A percentile compares a stretch with the other conserved stretches of the same genome.
Evolutionary conservation across 1,139 yeast species (phyloP).

Genomic region (Meyerozyma elateridarum): DNA sequence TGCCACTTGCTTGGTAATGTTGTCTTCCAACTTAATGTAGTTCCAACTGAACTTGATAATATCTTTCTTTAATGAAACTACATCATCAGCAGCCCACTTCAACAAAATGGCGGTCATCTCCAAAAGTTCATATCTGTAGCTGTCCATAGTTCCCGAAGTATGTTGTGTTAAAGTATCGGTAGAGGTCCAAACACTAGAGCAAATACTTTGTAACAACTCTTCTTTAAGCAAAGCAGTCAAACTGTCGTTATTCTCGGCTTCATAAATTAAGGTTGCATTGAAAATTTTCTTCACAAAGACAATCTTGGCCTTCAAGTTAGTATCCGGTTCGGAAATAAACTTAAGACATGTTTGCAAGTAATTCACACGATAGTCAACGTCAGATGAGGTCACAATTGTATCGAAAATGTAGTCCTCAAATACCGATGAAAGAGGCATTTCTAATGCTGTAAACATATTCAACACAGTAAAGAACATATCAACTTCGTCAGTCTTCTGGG

Average conservation of each 20-base stretch:
- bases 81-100: slow-evolving; percentile 58
- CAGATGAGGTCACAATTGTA: slow-evolving; percentile 49
- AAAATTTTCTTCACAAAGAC: slow-evolving; percentile 61
- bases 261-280: slow-evolving; percentile 62
- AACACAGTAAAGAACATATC: slow-evolving; percentile 45
- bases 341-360: slow-evolving; percentile 52
- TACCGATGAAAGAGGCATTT: slow-evolving; percentile 41
- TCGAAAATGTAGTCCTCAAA: slow-evolving; percentile 58
- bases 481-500: slow-evolving; percentile 23
- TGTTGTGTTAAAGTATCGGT: slow-evolving; percentile 49
- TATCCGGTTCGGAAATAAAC: slow-evolving; percentile 38
- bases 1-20: slow-evolving; percentile 87
- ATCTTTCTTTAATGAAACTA: slow-evolving; percentile 72
- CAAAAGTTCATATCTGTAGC: slow-evolving; percentile 69
- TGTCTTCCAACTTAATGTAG: slow-evolving; percentile 83
- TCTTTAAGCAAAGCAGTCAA: slow-evolving; percentile 45
- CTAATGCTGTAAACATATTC: slow-evolving; percentile 44
- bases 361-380: slow-evolving; percentile 40
- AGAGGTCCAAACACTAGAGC: slow-evolving; percentile 69
- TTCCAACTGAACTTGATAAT: slow-evolving; percentile 94
- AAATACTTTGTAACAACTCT: slow-evolving; percentile 61
- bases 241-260: slow-evolving; percentile 48
- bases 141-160: slow-evolving; percentile 68
- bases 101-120: slow-evolving; percentile 78
- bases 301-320: slow-evolving; percentile 51